Base-by-base conservation (phyloP, 345 rosid species). In the Populus ilicifolia region DNA sequence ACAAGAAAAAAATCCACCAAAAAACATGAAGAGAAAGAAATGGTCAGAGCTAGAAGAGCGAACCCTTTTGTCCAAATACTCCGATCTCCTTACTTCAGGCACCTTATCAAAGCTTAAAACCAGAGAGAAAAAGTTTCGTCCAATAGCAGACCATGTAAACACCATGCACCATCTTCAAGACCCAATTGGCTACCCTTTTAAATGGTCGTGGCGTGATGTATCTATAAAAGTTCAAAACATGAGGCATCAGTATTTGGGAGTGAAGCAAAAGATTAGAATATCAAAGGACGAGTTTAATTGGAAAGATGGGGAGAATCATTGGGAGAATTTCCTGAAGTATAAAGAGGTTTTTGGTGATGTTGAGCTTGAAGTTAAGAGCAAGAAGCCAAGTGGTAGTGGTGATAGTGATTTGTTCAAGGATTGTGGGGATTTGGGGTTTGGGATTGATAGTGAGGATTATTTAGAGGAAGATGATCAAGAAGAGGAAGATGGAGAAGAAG, bases 211-310 rank as follows among this genome's bases (percentile, higher is more conserved):
- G 96, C 88, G 96, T 13, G 96, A 91, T 73, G 92, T 90, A 16
- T 91, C 93, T 44, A 90, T 91, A 71, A 90, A 91, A 80, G 92
- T 90, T 68, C 96, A 91, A 86, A 91, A 91, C 85, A 91, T 89
- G 96, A 82, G 96, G 85, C 92, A 91, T 72, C 96, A 91, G 84
- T 91, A 91, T 78, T 72, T 90, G 78, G 96, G 96, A 48, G 96
- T 91, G 76, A 91, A 91, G 87, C 93, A 91, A 86, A 91, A 91
- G 93, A 90, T 91, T 81, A 83, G 87, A 69, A 71, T 81, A 76
- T 79, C 93, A 23, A 78, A 80, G 6, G 90, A 85, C 23, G 89
- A 84, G 74, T 90, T 87, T 77, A 82, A 89, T 77, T 89, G 96
- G 93, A 80, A 85, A 66, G 96, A 90, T 75, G 93, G 93, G 54